A percentile compares a stretch with the other conserved stretches of the same genome.
Evolutionary conservation across 108 stramenopile genomes (phyloP).

Genomic region (Hondaea fermentalgiana): DNA sequence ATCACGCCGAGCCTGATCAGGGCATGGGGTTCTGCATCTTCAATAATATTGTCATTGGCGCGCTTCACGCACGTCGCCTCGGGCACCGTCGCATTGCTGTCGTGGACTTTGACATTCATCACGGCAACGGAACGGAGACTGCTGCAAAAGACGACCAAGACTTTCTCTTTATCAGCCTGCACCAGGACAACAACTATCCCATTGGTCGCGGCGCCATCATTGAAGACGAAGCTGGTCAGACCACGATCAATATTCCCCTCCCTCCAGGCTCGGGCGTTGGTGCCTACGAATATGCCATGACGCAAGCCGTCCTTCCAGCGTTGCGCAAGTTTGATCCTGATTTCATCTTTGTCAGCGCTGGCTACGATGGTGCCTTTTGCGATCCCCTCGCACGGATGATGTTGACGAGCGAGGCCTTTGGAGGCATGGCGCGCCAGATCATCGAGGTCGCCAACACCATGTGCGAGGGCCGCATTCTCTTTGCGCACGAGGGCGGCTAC

Average conservation of each 20-base stretch:
- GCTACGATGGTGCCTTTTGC: conserved; percentile 45
- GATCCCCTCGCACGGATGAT: conserved; percentile 49
- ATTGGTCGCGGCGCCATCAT: conserved; percentile 11
- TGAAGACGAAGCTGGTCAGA: conserved; percentile 2
- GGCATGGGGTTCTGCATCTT: conserved; percentile 91
- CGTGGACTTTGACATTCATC: conserved; percentile 83
- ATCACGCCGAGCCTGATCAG: conserved; percentile 77
- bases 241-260: conserved; percentile 49
- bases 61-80: neutral
- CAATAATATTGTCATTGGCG: conserved; percentile 66
- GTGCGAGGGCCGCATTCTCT: conserved; percentile 36
- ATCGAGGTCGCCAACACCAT: conserved; percentile 21
- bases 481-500: conserved; percentile 53
- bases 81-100: conserved; percentile 23
- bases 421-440: conserved; percentile 25
- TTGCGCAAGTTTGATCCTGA: conserved; percentile 40
- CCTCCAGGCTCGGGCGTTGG: conserved; percentile 46
- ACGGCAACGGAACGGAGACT: conserved; percentile 71
- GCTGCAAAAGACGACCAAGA: conserved; percentile 26
- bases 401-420: conserved; percentile 41
- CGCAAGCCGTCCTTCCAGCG: conserved; percentile 41
- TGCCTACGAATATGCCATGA: conserved; percentile 43
- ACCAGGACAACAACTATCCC: conserved; percentile 45
- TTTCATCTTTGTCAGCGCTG: conserved; percentile 42
- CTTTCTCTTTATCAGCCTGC: conserved; percentile 35